Evolutionary conservation across 1,139 yeast genomes (phyloP).

Genomic region (Hyphopichia fennica): DNA sequence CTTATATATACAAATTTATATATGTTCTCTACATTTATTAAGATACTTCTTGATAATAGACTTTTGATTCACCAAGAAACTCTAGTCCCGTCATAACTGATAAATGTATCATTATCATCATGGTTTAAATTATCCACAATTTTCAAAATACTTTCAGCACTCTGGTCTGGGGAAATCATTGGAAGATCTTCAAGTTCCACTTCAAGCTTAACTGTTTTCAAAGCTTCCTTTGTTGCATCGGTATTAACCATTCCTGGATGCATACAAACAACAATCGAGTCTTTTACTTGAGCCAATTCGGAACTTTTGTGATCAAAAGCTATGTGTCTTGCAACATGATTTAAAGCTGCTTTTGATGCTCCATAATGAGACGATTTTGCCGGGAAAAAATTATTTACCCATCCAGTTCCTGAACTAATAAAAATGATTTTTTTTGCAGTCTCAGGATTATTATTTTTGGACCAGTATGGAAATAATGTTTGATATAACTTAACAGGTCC

Average conservation of each 20-base stretch:
- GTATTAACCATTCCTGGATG: conserved; percentile 32
- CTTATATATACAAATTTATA: too few species aligned
- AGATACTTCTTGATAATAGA: too few species aligned
- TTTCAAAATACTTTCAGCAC: conserved; percentile 1
- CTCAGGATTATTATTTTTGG: conserved; percentile 7
- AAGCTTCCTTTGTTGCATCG: too few species aligned
- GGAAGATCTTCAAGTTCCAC: too few species aligned
- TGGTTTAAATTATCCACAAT: conserved; percentile 5
- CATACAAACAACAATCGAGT: conserved; percentile 20
- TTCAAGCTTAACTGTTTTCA: too few species aligned
- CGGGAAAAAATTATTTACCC: neutral
- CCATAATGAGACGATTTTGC: neutral
- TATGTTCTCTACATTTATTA: too few species aligned
- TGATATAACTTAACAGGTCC: conserved; percentile 11
- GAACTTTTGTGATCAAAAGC: neutral
- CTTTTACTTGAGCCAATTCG: conserved; percentile 10
- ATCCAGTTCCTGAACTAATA: conserved; percentile 5
- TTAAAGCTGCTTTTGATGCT: conserved; percentile 1
- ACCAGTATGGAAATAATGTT: conserved; percentile 8
- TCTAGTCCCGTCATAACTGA: conserved; percentile 9
- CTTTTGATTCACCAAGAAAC: conserved; percentile 4
- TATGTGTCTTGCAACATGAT: conserved; percentile 9
- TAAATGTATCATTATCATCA: conserved; percentile 10
- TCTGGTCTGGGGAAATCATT: neutral
- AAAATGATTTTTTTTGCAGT: conserved; percentile 8